Conservation (phyloP, 139 green algal species). For the Pycnococcus provasolii region DNA sequence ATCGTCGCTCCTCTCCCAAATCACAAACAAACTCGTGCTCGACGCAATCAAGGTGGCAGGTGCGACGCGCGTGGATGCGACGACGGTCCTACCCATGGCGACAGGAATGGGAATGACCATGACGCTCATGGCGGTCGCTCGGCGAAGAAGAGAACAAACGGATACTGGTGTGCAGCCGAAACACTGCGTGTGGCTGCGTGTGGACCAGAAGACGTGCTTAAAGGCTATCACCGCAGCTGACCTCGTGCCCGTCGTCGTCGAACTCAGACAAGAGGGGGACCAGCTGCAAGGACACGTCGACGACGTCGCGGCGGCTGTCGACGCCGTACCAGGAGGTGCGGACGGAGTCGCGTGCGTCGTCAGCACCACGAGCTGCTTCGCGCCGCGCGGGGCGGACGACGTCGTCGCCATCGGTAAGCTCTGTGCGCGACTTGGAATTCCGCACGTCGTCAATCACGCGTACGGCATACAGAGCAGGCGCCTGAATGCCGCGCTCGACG, state of each 20-base stretch:
- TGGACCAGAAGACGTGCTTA: conserved; percentile 98
- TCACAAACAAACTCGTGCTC: conserved; percentile 53
- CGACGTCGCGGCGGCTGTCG: conserved; percentile 34
- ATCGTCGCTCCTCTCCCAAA: conserved; percentile 66
- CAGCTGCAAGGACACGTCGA: conserved; percentile 71
- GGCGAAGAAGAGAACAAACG: neutral
- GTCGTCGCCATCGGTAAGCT: conserved; percentile 55
- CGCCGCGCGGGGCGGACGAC: conserved; percentile 57
- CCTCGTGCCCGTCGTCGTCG: conserved; percentile 50
- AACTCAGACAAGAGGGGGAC: conserved; percentile 27
- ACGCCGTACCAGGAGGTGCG: conserved; percentile 26
- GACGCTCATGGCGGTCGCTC: conserved; percentile 48
- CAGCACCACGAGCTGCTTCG: conserved; percentile 92
- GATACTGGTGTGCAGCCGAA: neutral
- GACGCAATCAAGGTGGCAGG: conserved; percentile 54
- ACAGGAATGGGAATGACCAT: conserved; percentile 86
- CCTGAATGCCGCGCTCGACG: neutral
- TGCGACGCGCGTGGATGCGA: conserved; percentile 36
- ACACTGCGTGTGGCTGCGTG: conserved; percentile 78
- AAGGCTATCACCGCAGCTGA: conserved; percentile 72
- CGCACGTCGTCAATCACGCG: conserved; percentile 94
- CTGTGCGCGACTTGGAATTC: conserved; percentile 46
- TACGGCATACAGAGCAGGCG: conserved; percentile 76
- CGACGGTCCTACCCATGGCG: conserved; percentile 73
- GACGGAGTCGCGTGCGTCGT: conserved; percentile 39